These are phyloP conservation scores for Aurantiochytrium sp. DNA, from an alignment of 108 stramenopile genomes.

Conservation along the genomic window DNA sequence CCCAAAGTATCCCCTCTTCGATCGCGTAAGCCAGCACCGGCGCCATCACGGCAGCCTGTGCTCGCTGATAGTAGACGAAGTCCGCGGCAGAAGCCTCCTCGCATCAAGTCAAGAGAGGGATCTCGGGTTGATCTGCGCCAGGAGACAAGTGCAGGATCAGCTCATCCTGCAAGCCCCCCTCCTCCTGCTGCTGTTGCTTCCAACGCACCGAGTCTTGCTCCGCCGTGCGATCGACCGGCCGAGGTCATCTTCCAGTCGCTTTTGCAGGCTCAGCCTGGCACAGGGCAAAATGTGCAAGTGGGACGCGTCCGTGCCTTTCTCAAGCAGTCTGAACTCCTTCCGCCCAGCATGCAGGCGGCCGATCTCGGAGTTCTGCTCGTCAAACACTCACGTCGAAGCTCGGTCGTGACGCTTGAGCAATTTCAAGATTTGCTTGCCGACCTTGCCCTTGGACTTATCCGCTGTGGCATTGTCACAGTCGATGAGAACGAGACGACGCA, in stretches of 20 bases:
- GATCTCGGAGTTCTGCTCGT: neutral
- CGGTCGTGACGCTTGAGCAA: neutral
- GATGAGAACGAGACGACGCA: neutral
- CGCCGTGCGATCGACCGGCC: neutral
- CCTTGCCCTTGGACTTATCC: neutral
- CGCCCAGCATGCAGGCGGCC: neutral
- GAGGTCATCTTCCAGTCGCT: neutral
- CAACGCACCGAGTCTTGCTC: too few relatives aligned
- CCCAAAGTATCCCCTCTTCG: neutral
- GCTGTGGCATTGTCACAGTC: neutral
- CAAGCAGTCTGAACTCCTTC: neutral
- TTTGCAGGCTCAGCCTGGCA: neutral
- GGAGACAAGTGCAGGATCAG: too few relatives aligned
- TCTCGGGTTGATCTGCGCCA: too few relatives aligned
- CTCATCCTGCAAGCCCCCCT: too few relatives aligned
- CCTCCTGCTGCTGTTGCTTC: too few relatives aligned
- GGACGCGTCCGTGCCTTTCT: neutral
- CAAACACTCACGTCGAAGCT: neutral
- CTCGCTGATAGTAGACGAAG: too few relatives aligned
- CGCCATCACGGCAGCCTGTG: too few relatives aligned
- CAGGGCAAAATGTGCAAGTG: neutral
- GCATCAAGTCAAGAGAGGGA: too few relatives aligned
- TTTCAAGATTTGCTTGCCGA: neutral
- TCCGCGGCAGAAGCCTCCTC: too few relatives aligned
- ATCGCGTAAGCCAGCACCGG: too few relatives aligned